Evolutionary conservation across 495 filamentous ascomycete species (phyloP).

Genomic region (Aspergillus kassunensis): DNA sequence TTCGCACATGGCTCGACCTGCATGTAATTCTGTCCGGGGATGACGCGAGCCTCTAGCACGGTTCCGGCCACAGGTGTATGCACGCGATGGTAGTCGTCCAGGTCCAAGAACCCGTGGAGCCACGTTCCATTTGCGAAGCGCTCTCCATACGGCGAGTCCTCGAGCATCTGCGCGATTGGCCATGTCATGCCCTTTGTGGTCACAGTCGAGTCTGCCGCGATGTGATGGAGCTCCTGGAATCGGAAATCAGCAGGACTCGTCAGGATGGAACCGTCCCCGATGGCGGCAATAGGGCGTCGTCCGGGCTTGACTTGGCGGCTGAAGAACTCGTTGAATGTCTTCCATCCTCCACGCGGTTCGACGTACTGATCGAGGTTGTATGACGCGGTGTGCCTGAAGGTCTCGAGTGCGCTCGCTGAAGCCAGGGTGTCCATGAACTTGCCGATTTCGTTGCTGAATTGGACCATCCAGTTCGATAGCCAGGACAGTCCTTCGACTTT

Average conservation of each 20-base stretch:
- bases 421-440: slow-evolving; percentile 8
- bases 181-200: slow-evolving; percentile 1
- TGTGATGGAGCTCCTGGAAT: not conserved
- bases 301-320: slow-evolving; percentile 5
- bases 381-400: not conserved
- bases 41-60: not conserved
- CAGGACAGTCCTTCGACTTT: not conserved
- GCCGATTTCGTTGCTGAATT: not conserved
- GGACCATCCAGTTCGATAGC: slow-evolving; percentile 8
- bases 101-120: slow-evolving; percentile 3
- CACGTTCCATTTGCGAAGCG: not conserved
- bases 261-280: not conserved
- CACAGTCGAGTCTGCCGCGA: not conserved
- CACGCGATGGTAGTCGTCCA: slow-evolving; percentile 6
- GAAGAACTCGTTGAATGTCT: slow-evolving; percentile 11
- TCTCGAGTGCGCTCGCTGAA: slow-evolving; percentile 1
- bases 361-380: slow-evolving; percentile 2
- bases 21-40: not conserved
- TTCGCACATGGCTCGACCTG: not conserved
- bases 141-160: not conserved
- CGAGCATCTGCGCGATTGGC: not conserved
- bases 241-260: slow-evolving; percentile 1
- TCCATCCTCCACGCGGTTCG: slow-evolving; percentile 8
- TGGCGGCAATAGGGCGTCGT: not conserved
- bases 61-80: not conserved